phyloP scores from a whole-genome alignment of 73 alveolate species.

The Chromera velia region DNA sequence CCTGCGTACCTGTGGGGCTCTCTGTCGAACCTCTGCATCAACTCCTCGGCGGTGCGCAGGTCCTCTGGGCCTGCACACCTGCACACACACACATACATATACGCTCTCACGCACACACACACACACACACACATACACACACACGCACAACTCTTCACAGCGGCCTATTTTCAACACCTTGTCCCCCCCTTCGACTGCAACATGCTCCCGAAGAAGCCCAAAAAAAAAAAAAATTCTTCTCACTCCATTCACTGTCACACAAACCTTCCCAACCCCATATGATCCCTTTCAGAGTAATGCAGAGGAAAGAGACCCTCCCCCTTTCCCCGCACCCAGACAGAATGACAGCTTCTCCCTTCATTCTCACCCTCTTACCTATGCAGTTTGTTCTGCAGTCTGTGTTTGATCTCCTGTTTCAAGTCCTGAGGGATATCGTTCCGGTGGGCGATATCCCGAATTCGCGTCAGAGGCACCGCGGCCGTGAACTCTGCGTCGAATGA shows the following conservation, averaged over 20 bases:
- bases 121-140: background rate
- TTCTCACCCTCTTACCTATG: conserved; percentile 86
- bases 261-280: too few relatives aligned
- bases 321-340: too few relatives aligned
- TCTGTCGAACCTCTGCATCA: conserved; percentile 64
- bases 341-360: too few relatives aligned
- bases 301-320: too few relatives aligned
- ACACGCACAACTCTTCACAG: too few relatives aligned
- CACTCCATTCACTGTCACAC: too few relatives aligned
- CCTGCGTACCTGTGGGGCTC: conserved; percentile 63
- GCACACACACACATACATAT: background rate
- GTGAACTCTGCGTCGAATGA: background rate
- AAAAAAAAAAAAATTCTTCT: too few relatives aligned
- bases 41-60: conserved; percentile 68
- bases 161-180: too few relatives aligned
- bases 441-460: conserved; percentile 90
- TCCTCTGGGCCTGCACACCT: conserved; percentile 4
- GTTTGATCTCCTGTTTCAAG: conserved; percentile 66
- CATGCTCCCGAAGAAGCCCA: too few relatives aligned
- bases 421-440: conserved; percentile 82
- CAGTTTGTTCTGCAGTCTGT: conserved; percentile 79
- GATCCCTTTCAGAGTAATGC: too few relatives aligned
- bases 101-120: background rate
- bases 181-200: too few relatives aligned
- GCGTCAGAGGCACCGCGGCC: conserved; percentile 70